Evolutionary conservation across 148 eudicot species (phyloP).

Genomic region (Amaranthus cruentus): DNA sequence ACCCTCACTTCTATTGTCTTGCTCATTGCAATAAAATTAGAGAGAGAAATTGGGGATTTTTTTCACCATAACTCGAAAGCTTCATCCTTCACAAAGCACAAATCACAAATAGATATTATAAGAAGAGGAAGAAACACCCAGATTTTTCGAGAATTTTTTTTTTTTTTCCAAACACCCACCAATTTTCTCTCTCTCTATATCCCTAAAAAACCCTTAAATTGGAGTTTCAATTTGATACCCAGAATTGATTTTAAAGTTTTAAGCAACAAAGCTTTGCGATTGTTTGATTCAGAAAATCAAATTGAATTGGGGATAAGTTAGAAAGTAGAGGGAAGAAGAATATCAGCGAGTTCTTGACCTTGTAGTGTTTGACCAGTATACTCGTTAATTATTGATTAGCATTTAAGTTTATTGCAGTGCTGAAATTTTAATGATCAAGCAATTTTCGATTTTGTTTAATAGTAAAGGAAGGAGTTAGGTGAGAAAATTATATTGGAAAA

Average conservation of each 20-base stretch:
- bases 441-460: no score
- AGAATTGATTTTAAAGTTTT: neutral
- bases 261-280: neutral
- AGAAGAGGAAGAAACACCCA: no score
- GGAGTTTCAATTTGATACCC: slow-evolving; percentile 5
- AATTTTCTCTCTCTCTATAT: no score
- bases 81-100: neutral
- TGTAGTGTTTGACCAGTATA: slow-evolving; percentile 66
- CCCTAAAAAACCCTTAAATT: no score
- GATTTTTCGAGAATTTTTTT: neutral
- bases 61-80: neutral
- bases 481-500: no score
- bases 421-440: neutral
- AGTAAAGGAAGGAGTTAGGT: no score
- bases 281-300: no score
- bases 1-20: neutral
- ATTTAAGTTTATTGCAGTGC: neutral
- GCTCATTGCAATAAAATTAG: neutral
- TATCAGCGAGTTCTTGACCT: slow-evolving; percentile 83
- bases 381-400: neutral
- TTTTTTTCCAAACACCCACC: slow-evolving; percentile 13
- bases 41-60: neutral
- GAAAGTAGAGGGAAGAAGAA: slow-evolving; percentile 79
- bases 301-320: slow-evolving; percentile 7
- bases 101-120: neutral